Evolutionary conservation across 768 basidiomycete genomes (phyloP).

Genomic region (Trametes cingulata): DNA sequence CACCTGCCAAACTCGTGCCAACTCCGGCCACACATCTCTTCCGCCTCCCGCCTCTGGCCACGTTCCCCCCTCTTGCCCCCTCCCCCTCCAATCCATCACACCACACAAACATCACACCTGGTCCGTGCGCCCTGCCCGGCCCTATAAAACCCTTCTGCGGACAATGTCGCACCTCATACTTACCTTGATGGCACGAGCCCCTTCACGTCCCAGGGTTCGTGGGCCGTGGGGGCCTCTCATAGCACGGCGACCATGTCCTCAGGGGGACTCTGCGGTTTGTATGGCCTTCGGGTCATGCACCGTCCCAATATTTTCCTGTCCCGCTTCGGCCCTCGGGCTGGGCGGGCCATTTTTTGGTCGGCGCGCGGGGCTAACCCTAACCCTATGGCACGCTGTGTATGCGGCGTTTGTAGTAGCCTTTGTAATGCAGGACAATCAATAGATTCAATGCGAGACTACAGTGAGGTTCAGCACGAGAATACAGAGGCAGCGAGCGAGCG

Average conservation of each 20-base stretch:
- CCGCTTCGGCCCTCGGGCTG: constrained; percentile 28
- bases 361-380: constrained; percentile 19
- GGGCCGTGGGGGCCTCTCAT: constrained; percentile 42
- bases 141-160: constrained; percentile 6
- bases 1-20: no score
- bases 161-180: constrained; percentile 30
- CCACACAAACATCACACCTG: constrained; percentile 11
- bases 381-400: background rate
- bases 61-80: no score
- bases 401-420: background rate
- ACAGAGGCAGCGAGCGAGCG: background rate
- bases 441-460: no score
- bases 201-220: constrained; percentile 38
- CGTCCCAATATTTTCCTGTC: constrained; percentile 29
- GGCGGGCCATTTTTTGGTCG: constrained; percentile 22
- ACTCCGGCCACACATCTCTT: no score
- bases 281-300: constrained; percentile 42
- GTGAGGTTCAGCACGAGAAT: no score
- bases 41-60: no score
- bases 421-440: no score
- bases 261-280: constrained; percentile 46
- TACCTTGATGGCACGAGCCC: constrained; percentile 38
- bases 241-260: constrained; percentile 59
- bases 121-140: constrained; percentile 18
- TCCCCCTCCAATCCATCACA: no score